Evolutionary conservation across 2,329 filamentous ascomycete species (phyloP).

Genomic region (Akanthomyces dipterigenus): DNA sequence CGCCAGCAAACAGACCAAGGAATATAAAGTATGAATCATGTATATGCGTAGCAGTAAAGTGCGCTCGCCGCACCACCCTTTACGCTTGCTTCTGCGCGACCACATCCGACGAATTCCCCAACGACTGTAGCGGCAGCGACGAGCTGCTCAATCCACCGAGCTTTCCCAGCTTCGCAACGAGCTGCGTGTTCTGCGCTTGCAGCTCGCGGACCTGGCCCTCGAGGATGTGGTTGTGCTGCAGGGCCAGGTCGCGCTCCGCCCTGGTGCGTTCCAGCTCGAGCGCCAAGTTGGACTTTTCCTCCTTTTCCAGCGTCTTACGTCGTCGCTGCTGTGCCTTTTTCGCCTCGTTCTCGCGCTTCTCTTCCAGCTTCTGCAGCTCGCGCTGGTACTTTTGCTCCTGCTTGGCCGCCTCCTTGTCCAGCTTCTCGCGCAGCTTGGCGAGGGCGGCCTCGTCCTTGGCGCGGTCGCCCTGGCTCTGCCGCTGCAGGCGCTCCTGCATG

Average conservation of each 20-base stretch:
- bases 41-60: not conserved
- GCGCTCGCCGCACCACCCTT: not conserved
- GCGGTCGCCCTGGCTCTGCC: constrained; percentile 40
- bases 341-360: constrained; percentile 56
- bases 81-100: not conserved
- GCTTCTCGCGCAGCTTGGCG: constrained; percentile 55
- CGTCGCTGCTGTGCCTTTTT: constrained; percentile 48
- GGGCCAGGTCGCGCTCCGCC: constrained; percentile 46
- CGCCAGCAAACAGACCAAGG: not conserved
- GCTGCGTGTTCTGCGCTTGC: constrained; percentile 53
- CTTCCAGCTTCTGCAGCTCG: constrained; percentile 58
- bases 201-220: constrained; percentile 48
- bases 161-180: constrained; percentile 48
- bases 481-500: constrained; percentile 41
- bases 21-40: not conserved
- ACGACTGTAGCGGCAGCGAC: not conserved
- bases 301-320: constrained; percentile 45
- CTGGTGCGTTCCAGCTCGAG: constrained; percentile 46
- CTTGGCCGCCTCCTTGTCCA: constrained; percentile 56
- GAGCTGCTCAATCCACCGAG: constrained; percentile 20
- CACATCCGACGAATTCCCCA: not conserved
- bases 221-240: constrained; percentile 48
- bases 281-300: constrained; percentile 42
- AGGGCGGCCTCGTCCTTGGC: constrained; percentile 43
- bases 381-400: constrained; percentile 59